These are phyloP conservation scores for Alternaria sp. DNA, from an alignment of 2,329 filamentous ascomycete genomes.

Conservation along the genomic window DNA sequence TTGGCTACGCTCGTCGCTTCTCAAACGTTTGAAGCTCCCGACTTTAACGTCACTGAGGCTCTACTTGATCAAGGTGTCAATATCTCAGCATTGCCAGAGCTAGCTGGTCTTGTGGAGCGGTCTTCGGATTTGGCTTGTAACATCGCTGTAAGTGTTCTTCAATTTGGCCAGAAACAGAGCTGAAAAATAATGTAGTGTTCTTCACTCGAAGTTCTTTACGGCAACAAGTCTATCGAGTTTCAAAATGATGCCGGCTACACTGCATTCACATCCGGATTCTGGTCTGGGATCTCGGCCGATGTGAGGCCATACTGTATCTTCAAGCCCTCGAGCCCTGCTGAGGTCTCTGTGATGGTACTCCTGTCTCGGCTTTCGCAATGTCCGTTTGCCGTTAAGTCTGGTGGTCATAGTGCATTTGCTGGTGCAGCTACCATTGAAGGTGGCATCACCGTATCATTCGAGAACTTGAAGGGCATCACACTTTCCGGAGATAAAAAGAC, in stretches of 20 bases:
- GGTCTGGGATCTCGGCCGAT: conserved; percentile 31
- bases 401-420: conserved; percentile 52
- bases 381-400: conserved; percentile 55
- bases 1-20: not conserved
- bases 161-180: not conserved
- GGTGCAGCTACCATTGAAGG: conserved; percentile 53
- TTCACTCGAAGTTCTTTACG: conserved; percentile 29
- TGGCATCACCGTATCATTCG: conserved; percentile 56
- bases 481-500: conserved; percentile 35
- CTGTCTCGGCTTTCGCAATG: conserved; percentile 26
- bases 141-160: conserved; percentile 20
- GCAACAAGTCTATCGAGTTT: conserved; percentile 18
- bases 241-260: conserved; percentile 17
- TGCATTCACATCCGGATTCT: conserved; percentile 26
- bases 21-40: conserved; percentile 8
- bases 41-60: conserved; percentile 26
- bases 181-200: conserved; percentile 18
- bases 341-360: conserved; percentile 25
- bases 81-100: conserved; percentile 16
- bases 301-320: conserved; percentile 37
- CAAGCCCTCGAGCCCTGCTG: conserved; percentile 23
- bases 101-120: conserved; percentile 3
- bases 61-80: conserved; percentile 23
- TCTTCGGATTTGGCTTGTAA: conserved; percentile 13
- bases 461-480: conserved; percentile 39